Evolutionary conservation across 495 filamentous ascomycete species (phyloP).

Genomic region (Halenospora varia): DNA sequence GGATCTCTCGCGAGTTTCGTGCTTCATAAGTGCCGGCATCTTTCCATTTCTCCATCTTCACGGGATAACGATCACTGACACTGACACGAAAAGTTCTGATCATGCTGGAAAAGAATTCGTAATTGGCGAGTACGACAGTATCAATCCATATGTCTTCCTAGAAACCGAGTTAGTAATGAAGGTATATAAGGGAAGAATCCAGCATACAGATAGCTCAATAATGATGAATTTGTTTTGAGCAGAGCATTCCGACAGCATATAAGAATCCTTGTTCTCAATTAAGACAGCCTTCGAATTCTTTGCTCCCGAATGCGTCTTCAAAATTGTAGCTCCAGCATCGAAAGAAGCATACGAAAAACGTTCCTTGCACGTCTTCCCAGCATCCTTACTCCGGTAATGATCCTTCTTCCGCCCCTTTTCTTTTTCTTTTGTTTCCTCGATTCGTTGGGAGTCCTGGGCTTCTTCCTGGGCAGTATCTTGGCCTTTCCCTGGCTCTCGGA

Average conservation of each 20-base stretch:
- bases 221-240: constrained; percentile 90
- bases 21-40: constrained; percentile 86
- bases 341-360: constrained; percentile 96
- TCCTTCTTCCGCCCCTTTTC: constrained; percentile 41
- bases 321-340: constrained; percentile 88
- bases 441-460: constrained; percentile 27
- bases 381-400: constrained; percentile 76
- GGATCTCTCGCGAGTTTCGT: constrained; percentile 85
- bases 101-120: constrained; percentile 97
- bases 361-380: constrained; percentile 92
- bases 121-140: constrained; percentile 93
- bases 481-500: constrained; percentile 25
- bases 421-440: constrained; percentile 28
- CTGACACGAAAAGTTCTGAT: constrained; percentile 85
- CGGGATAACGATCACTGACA: constrained; percentile 89
- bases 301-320: constrained; percentile 81
- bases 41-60: constrained; percentile 89
- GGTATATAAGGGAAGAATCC: constrained; percentile 20
- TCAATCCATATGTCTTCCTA: constrained; percentile 89
- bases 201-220: constrained; percentile 59
- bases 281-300: constrained; percentile 84
- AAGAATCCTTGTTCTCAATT: constrained; percentile 96
- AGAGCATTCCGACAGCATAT: constrained; percentile 92
- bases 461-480: constrained; percentile 39
- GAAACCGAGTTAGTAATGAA: constrained; percentile 30